These are phyloP conservation scores for Nicotiana benthamiana DNA, from an alignment of 257 asterid species.

Conservation along the genomic window DNA sequence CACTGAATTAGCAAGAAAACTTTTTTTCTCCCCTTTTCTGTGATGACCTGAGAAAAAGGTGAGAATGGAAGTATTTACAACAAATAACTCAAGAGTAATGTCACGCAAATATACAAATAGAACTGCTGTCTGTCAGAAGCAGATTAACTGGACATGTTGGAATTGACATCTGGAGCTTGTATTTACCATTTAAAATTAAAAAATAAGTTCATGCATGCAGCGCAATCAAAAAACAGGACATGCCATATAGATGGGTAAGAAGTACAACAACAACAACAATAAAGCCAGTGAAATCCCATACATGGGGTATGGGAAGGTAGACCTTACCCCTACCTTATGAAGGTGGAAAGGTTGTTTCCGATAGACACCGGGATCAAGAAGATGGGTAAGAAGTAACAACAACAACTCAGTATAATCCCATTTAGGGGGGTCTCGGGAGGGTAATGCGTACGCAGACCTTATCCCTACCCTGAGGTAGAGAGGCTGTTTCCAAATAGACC, in stretches of 20 bases:
- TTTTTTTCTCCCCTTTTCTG: conserved; percentile 25
- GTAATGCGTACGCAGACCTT: too few relatives aligned
- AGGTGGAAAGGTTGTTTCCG: too few relatives aligned
- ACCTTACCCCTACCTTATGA: too few relatives aligned
- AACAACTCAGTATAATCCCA: too few relatives aligned
- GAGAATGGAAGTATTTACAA: neutral
- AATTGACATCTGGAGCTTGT: too few relatives aligned
- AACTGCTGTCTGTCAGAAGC: neutral
- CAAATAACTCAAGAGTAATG: neutral
- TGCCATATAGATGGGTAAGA: neutral
- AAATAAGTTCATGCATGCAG: neutral
- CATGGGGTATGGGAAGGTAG: too few relatives aligned
- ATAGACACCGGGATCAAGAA: too few relatives aligned
- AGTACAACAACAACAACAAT: neutral
- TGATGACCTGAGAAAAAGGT: conserved; percentile 29
- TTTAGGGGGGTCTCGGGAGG: too few relatives aligned
- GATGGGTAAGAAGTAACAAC: neutral
- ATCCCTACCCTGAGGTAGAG: too few relatives aligned
- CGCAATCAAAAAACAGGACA: neutral
- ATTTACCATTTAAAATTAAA: neutral
- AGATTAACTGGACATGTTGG: neutral
- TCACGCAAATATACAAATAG: neutral
- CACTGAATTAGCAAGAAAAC: conserved; percentile 17
- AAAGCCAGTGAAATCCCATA: too few relatives aligned
- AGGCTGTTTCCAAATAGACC: too few relatives aligned